Percentiles rank a stretch among this genome's conserved stretches.
These are phyloP conservation scores for Sporothrix variecibatus DNA, from an alignment of 2,329 filamentous ascomycete species.

Conservation along the genomic window DNA sequence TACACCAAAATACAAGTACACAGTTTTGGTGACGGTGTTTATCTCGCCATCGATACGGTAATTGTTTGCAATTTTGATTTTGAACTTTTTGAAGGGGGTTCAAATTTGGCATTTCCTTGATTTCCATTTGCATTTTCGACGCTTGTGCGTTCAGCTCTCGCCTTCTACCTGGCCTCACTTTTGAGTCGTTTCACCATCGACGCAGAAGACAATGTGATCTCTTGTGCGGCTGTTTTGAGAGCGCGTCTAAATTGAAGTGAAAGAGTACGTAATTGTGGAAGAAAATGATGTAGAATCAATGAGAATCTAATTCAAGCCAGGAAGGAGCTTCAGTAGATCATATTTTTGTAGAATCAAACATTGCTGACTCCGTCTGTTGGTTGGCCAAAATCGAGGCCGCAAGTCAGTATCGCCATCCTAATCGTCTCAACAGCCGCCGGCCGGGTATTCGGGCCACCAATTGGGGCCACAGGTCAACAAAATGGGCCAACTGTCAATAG, in stretches of 20 bases:
- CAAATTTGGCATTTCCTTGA: neutral
- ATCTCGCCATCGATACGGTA: neutral
- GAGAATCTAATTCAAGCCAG: neutral
- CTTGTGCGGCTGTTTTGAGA: conserved; percentile 7
- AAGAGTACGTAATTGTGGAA: neutral
- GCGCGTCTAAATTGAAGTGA: neutral
- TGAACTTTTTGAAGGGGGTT: neutral
- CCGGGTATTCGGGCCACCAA: neutral
- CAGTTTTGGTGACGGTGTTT: neutral
- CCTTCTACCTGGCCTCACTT: neutral
- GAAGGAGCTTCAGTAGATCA: neutral
- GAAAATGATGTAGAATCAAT: neutral
- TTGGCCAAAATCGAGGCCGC: neutral
- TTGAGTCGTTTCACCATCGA: neutral
- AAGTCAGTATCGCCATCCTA: neutral
- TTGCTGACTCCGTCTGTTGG: too few relatives aligned
- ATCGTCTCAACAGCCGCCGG: conserved; percentile 5
- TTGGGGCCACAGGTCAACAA: neutral
- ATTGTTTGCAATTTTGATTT: neutral
- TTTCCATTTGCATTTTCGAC: neutral
- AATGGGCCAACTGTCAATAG: too few relatives aligned
- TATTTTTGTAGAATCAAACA: too few relatives aligned
- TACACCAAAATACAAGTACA: neutral
- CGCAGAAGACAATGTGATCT: neutral
- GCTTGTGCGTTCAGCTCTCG: too few relatives aligned